These are phyloP conservation scores for Leptographium galeiforme DNA, from an alignment of 2,329 filamentous ascomycete species.

Conservation along the genomic window DNA sequence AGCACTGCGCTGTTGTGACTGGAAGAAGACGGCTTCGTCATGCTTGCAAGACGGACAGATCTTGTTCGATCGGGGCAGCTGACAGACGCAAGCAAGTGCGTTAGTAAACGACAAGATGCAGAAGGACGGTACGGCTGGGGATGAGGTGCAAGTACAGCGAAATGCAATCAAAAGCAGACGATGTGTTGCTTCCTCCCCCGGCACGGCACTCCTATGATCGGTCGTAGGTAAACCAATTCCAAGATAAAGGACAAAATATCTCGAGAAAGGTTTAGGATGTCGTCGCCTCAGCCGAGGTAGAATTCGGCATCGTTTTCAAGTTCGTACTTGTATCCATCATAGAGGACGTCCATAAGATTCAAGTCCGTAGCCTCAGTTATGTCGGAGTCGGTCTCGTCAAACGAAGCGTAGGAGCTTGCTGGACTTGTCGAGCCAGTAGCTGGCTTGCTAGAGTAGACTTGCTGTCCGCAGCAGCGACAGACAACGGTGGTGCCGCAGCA, in stretches of 20 bases:
- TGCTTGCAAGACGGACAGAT: conserved; percentile 75
- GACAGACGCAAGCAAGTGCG: conserved; percentile 24
- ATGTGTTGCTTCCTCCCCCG: no score
- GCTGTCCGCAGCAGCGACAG: conserved; percentile 25
- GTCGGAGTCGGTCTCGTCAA: neutral
- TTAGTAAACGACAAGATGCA: conserved; percentile 22
- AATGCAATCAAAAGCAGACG: neutral
- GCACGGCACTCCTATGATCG: no score
- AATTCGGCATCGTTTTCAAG: neutral
- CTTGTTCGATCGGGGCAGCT: conserved; percentile 85
- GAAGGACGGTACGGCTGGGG: conserved; percentile 21
- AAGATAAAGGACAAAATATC: no score
- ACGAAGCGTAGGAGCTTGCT: neutral
- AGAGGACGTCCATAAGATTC: neutral
- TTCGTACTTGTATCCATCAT: conserved; percentile 6
- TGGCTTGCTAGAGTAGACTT: conserved; percentile 9
- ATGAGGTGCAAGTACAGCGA: neutral
- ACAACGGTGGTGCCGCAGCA: conserved; percentile 31
- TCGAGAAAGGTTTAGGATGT: no score
- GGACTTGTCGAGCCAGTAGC: neutral
- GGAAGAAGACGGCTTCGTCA: conserved; percentile 93
- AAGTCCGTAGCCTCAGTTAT: neutral
- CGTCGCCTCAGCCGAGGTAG: neutral
- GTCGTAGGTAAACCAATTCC: no score
- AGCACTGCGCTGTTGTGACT: conserved; percentile 91